phyloP scores from a whole-genome alignment of 257 asterid species.

The Solanum peruvianum region DNA sequence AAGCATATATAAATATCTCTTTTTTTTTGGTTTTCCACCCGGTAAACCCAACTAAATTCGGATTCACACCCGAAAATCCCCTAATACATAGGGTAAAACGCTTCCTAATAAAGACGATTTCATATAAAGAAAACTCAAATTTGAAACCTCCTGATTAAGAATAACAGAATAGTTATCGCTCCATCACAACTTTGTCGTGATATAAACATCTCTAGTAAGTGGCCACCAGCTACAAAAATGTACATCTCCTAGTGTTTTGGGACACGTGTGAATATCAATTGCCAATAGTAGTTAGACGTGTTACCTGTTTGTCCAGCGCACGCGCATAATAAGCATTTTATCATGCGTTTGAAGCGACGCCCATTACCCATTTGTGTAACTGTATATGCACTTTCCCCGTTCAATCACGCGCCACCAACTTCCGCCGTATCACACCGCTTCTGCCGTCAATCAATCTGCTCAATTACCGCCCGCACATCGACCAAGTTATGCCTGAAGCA shows the following conservation, averaged over 20 bases:
- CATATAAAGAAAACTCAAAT: fast-evolving
- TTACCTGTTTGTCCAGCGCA: conserved; percentile 3
- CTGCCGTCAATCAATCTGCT: not conserved
- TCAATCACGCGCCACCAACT: conserved; percentile 9
- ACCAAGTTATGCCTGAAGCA: not conserved
- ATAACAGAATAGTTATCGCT: fast-evolving
- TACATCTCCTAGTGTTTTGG: not conserved
- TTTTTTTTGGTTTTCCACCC: no score
- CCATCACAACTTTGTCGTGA: fast-evolving
- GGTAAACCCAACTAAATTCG: no score
- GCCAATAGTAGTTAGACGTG: not conserved
- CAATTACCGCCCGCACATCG: not conserved
- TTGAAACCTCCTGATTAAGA: fast-evolving
- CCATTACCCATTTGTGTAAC: not conserved
- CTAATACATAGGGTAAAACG: no score
- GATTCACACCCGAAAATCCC: no score
- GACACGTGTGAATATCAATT: not conserved
- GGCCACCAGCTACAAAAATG: not conserved
- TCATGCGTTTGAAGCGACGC: conserved; percentile 8
- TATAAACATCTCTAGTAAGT: not conserved
- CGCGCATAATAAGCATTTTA: conserved; percentile 8
- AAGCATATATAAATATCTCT: no score
- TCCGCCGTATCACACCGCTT: not conserved
- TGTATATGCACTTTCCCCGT: not conserved
- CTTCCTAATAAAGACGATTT: fast-evolving